Conservation (phyloP, 2,329 filamentous ascomycete species). For the Aspergillus latus region DNA sequence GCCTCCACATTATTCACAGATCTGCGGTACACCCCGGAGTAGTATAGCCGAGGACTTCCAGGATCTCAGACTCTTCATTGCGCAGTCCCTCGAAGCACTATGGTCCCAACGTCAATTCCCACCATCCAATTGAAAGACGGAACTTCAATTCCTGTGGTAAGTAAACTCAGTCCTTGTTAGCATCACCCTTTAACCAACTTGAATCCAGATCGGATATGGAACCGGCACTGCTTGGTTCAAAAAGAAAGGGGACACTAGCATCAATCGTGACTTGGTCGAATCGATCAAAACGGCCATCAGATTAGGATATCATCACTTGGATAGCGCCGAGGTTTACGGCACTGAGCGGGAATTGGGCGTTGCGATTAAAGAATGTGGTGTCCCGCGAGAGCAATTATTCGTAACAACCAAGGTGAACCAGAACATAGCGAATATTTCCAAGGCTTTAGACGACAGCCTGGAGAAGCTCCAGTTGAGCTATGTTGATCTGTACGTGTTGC, state of each 20-base stretch:
- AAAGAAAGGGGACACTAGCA: constrained; percentile 43
- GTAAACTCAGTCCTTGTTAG: constrained; percentile 14
- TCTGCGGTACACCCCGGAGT: too few relatives aligned
- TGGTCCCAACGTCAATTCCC: constrained; percentile 2
- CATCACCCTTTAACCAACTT: not conserved
- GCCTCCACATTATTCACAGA: not conserved
- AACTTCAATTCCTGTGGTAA: constrained; percentile 55
- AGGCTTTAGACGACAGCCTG: constrained; percentile 56
- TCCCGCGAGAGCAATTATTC: constrained; percentile 50
- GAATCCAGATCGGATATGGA: constrained; percentile 57
- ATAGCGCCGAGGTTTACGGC: constrained; percentile 60
- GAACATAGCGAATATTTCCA: constrained; percentile 56
- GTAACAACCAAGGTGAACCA: constrained; percentile 58
- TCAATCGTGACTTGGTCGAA: constrained; percentile 58
- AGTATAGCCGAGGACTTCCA: not conserved
- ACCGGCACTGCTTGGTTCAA: constrained; percentile 67
- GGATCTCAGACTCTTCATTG: not conserved
- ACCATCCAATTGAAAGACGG: constrained; percentile 57
- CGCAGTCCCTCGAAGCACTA: not conserved
- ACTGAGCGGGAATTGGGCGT: constrained; percentile 51
- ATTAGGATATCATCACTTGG: constrained; percentile 62
- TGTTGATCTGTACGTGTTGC: constrained; percentile 57
- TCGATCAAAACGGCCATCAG: constrained; percentile 57
- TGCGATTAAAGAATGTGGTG: constrained; percentile 49
- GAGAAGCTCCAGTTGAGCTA: constrained; percentile 62